These are phyloP conservation scores for Bothriochloa decipiens DNA, from an alignment of 176 grass and related monocot genomes.

Conservation along the genomic window DNA sequence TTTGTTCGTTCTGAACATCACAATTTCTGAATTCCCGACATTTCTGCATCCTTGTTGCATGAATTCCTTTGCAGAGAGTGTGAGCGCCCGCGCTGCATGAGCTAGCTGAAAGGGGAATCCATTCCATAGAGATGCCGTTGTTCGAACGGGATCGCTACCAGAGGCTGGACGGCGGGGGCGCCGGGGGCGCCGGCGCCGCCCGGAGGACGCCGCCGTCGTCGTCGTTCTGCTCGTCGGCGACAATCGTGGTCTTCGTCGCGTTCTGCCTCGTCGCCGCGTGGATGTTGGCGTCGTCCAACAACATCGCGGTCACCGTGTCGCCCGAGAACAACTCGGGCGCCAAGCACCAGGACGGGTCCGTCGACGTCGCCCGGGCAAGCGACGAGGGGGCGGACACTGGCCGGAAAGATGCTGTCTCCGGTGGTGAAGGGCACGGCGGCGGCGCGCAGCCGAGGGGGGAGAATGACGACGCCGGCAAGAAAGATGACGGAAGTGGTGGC, in stretches of 20 bases:
- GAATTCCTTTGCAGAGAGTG: neutral
- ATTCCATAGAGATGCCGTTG: slow-evolving; percentile 57
- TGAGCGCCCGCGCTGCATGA: slow-evolving; percentile 17
- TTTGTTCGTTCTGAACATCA: neutral
- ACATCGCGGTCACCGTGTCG: slow-evolving; percentile 44
- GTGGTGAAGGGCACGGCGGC: neutral
- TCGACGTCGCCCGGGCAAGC: neutral
- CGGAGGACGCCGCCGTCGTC: slow-evolving; percentile 51
- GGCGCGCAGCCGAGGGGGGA: neutral
- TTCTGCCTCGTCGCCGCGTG: slow-evolving; percentile 82
- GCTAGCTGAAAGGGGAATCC: neutral
- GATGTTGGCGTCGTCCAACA: slow-evolving; percentile 78
- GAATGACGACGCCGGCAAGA: neutral
- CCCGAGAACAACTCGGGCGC: slow-evolving; percentile 39
- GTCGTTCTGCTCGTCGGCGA: slow-evolving; percentile 65
- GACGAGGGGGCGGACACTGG: neutral
- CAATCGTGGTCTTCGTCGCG: slow-evolving; percentile 66
- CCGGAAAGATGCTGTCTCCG: neutral
- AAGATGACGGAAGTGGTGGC: neutral
- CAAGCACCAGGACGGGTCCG: slow-evolving; percentile 29
- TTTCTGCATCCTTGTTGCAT: neutral
- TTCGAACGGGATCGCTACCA: slow-evolving; percentile 67
- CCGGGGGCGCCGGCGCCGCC: neutral
- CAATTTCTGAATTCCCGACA: neutral
- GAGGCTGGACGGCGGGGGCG: slow-evolving; percentile 27